Conservation (phyloP, 1,284 basidiomycete genomes). For the Tetrapyrgos nigripes region DNA sequence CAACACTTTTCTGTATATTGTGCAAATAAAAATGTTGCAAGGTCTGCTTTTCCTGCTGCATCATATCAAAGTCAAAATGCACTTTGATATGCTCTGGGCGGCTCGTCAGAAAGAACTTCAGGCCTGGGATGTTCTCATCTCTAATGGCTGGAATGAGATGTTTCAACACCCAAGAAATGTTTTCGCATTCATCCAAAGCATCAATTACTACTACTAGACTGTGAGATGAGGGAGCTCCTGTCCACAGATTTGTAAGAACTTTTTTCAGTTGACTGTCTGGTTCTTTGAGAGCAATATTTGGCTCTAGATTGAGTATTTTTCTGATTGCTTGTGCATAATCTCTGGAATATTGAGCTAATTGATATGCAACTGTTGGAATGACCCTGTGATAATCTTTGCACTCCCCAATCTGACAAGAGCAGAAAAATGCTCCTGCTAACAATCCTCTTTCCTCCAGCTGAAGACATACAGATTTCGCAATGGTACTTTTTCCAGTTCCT, state of each 20-base stretch:
- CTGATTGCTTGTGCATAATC: background rate
- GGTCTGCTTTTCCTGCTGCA: too few relatives aligned
- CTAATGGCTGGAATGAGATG: background rate
- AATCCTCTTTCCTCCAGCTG: background rate
- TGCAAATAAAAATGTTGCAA: background rate
- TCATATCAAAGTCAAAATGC: background rate
- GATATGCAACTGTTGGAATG: slow-evolving; percentile 4
- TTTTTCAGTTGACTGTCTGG: background rate
- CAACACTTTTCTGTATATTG: background rate
- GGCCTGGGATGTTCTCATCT: too few relatives aligned
- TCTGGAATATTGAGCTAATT: background rate
- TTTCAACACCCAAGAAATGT: background rate
- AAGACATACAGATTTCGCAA: background rate
- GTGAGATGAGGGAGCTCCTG: too few relatives aligned
- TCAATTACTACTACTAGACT: background rate
- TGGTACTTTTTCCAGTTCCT: slow-evolving; percentile 2
- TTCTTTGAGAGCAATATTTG: background rate
- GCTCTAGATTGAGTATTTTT: background rate
- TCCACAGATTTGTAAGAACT: background rate
- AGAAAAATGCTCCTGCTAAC: background rate
- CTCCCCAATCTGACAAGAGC: background rate
- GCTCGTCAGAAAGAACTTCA: slow-evolving; percentile 1
- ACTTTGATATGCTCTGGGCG: background rate
- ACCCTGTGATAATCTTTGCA: background rate
- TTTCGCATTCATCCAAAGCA: slow-evolving; percentile 2